Percentiles rank a stretch among this genome's conserved stretches.
These are phyloP conservation scores for Metschnikowia aberdeeniae DNA, from an alignment of 805 yeast genomes.

Conservation along the genomic window DNA sequence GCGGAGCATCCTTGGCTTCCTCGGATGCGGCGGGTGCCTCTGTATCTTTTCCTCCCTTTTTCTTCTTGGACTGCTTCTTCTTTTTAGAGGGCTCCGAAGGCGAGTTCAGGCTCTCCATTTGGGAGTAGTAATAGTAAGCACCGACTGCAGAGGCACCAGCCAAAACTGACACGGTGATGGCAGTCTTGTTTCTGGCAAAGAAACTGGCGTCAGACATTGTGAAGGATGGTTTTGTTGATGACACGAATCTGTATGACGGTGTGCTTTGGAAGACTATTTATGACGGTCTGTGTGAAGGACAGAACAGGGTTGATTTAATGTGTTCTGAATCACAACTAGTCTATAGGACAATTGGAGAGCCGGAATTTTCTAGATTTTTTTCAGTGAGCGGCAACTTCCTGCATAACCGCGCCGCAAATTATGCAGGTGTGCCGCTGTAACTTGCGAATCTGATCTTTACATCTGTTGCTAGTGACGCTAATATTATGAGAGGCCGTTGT, in stretches of 20 bases:
- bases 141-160: slow-evolving; percentile 64
- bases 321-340: slow-evolving; percentile 1
- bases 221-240: background rate
- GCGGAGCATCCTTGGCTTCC: slow-evolving; percentile 7
- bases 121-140: slow-evolving; percentile 48
- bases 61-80: slow-evolving; percentile 39
- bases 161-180: slow-evolving; percentile 57
- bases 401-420: background rate
- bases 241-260: background rate
- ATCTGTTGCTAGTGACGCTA: too few species aligned
- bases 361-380: slow-evolving; percentile 6
- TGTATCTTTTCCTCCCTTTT: slow-evolving; percentile 37
- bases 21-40: slow-evolving; percentile 12
- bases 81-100: slow-evolving; percentile 23
- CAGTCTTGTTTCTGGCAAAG: slow-evolving; percentile 55
- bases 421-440: background rate
- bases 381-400: slow-evolving; percentile 6
- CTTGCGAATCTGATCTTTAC: background rate
- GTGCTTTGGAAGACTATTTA: background rate
- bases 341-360: background rate
- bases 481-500: background rate
- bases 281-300: background rate
- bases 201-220: slow-evolving; percentile 26
- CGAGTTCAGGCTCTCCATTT: slow-evolving; percentile 20
- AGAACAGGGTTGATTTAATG: background rate